Conservation (phyloP, 768 basidiomycete species). For the Russula sp. region DNA sequence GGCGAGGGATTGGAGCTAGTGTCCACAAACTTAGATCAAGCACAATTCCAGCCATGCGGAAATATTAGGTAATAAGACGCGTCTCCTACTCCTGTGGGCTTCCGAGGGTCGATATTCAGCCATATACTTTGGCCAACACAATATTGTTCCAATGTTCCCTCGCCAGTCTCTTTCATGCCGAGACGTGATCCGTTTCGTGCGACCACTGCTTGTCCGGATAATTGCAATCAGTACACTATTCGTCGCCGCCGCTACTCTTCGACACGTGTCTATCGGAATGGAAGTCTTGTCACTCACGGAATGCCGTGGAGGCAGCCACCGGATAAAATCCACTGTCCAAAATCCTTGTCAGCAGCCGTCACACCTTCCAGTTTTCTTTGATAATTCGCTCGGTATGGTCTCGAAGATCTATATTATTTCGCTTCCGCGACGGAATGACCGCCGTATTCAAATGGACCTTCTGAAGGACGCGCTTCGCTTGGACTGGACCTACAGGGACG, state of each 20-base stretch:
- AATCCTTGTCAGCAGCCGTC: background rate
- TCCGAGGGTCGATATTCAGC: background rate
- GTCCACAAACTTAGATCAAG: too few species aligned
- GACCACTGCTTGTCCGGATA: background rate
- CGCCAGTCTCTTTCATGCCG: background rate
- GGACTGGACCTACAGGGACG: slow-evolving; percentile 51
- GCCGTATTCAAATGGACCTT: slow-evolving; percentile 52
- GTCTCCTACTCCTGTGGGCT: background rate
- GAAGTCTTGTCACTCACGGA: background rate
- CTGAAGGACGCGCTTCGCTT: slow-evolving; percentile 43
- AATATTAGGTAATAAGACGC: background rate
- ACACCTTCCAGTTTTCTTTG: background rate
- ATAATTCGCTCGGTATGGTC: slow-evolving; percentile 34
- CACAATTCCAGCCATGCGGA: background rate
- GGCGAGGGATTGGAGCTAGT: too few species aligned
- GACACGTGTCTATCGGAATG: background rate
- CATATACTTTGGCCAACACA: background rate
- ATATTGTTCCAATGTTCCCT: background rate
- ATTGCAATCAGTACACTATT: background rate
- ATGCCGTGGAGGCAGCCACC: background rate
- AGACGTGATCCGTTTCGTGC: background rate
- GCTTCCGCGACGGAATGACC: slow-evolving; percentile 49
- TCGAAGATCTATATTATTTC: slow-evolving; percentile 52
- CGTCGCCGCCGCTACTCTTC: background rate
- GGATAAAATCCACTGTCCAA: background rate